These are phyloP conservation scores for Somion occarium DNA, from an alignment of 1,284 basidiomycete genomes.

Conservation along the genomic window DNA sequence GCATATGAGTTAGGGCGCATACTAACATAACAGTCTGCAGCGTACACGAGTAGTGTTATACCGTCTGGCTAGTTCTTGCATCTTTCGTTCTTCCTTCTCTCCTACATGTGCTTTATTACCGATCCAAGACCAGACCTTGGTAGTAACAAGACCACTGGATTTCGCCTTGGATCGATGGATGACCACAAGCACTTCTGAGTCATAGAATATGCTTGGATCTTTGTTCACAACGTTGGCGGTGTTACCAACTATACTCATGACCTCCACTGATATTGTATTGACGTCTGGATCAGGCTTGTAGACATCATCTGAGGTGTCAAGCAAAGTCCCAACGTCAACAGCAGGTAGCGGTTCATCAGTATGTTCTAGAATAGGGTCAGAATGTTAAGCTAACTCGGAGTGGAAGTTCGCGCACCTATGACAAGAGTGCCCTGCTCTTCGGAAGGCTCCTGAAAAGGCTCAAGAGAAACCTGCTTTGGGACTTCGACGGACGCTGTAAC, in stretches of 20 bases:
- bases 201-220: conserved; percentile 59
- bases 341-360: conserved; percentile 42
- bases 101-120: conserved; percentile 49
- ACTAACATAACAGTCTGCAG: conserved; percentile 5
- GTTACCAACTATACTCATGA: conserved; percentile 51
- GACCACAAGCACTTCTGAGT: conserved; percentile 62
- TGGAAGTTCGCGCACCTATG: background rate
- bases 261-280: conserved; percentile 67
- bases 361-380: conserved; percentile 28
- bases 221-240: conserved; percentile 39
- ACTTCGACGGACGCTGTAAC: no score
- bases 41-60: conserved; percentile 62
- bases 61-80: conserved; percentile 63
- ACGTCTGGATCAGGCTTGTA: conserved; percentile 33
- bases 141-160: conserved; percentile 59
- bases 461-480: conserved; percentile 24
- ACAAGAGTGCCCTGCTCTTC: background rate
- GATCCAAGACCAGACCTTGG: conserved; percentile 69
- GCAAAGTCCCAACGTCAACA: conserved; percentile 44
- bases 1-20: conserved; percentile 1
- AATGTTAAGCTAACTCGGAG: background rate
- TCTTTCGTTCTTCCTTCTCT: conserved; percentile 57
- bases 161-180: conserved; percentile 64
- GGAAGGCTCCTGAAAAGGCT: no score
- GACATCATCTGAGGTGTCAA: conserved; percentile 24